Conservation (phyloP, 495 filamentous ascomycete genomes). For the Xylaria sp. region DNA sequence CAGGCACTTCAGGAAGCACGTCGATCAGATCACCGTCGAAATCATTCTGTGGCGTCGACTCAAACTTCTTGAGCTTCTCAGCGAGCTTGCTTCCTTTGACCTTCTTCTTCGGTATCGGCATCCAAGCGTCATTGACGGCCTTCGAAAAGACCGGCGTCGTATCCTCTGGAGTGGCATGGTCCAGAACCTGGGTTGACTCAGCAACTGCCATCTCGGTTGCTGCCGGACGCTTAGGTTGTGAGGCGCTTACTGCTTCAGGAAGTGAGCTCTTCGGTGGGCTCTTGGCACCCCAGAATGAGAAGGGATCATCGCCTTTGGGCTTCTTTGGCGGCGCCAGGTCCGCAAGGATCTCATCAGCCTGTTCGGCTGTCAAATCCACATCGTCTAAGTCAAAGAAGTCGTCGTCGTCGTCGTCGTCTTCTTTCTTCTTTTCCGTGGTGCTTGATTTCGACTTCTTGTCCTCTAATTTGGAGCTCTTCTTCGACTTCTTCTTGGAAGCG, state of each 20-base stretch:
- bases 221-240: conserved; percentile 26
- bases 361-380: conserved; percentile 49
- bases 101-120: conserved; percentile 47
- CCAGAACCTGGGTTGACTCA: conserved; percentile 51
- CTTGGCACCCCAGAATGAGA: conserved; percentile 57
- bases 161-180: conserved; percentile 40
- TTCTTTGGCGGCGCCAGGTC: conserved; percentile 40
- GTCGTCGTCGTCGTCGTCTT: conserved; percentile 32
- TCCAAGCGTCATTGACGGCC: conserved; percentile 36
- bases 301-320: conserved; percentile 45
- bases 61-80: conserved; percentile 60
- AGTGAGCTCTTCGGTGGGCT: conserved; percentile 43
- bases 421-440: conserved; percentile 38
- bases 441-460: conserved; percentile 40
- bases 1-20: conserved; percentile 33
- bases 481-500: conserved; percentile 48
- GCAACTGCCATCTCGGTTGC: conserved; percentile 45
- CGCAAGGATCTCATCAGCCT: conserved; percentile 44
- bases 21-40: conserved; percentile 37
- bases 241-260: conserved; percentile 37
- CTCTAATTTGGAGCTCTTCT: conserved; percentile 46
- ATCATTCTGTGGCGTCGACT: conserved; percentile 47
- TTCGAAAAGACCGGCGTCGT: conserved; percentile 45
- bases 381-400: conserved; percentile 45
- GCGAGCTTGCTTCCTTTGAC: conserved; percentile 59